Evolutionary conservation across 345 rosid species (phyloP).

Genomic region (Eucalyptus guilfoylei): DNA sequence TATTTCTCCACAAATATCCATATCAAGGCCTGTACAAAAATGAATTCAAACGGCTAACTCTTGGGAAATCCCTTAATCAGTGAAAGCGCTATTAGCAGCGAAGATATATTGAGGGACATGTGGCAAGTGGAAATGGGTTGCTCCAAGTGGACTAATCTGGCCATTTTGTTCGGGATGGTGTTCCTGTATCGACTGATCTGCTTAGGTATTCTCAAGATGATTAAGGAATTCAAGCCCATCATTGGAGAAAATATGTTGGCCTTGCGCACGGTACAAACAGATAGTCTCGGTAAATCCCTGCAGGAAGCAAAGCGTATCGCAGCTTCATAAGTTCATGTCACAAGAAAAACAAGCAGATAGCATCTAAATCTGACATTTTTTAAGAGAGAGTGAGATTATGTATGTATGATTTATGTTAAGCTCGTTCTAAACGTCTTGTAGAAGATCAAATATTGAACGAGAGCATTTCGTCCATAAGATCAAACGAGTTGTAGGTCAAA

Average conservation of each 20-base stretch:
- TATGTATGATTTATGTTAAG: neutral
- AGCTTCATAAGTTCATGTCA: neutral
- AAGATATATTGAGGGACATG: slow-evolving; percentile 8
- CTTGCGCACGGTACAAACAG: neutral
- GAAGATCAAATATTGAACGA: neutral
- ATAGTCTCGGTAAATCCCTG: neutral
- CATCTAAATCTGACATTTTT: neutral
- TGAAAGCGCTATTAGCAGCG: neutral
- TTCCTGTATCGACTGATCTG: slow-evolving; percentile 17
- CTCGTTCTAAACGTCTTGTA: neutral
- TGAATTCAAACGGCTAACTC: slow-evolving; percentile 28
- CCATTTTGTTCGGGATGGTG: slow-evolving; percentile 26
- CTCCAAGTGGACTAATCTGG: slow-evolving; percentile 43
- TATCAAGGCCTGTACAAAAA: slow-evolving; percentile 37
- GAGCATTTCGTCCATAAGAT: neutral
- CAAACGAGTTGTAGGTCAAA: neutral
- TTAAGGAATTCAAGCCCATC: slow-evolving; percentile 9
- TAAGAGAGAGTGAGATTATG: neutral
- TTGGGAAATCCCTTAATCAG: neutral
- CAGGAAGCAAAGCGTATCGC: neutral
- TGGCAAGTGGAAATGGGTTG: slow-evolving; percentile 33
- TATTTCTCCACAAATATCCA: slow-evolving; percentile 39
- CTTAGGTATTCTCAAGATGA: slow-evolving; percentile 9
- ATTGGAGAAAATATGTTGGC: neutral
- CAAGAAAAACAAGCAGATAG: neutral